Evolutionary conservation across 768 basidiomycete species (phyloP).

Genomic region (Tremella yokohamensis): DNA sequence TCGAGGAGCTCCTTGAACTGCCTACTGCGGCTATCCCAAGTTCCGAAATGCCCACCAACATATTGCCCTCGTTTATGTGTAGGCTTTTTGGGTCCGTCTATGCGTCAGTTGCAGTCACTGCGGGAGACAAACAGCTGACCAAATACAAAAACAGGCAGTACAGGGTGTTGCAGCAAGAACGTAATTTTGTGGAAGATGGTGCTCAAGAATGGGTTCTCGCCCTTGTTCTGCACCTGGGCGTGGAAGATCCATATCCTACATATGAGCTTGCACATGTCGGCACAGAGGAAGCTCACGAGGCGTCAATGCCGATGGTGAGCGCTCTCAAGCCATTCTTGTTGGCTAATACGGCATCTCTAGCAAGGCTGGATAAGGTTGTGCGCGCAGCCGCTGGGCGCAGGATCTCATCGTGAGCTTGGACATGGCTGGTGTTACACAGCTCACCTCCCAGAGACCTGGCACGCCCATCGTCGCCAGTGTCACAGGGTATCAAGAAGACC

Average conservation of each 20-base stretch:
- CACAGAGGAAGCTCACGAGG: slow-evolving; percentile 48
- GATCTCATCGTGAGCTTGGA: slow-evolving; percentile 51
- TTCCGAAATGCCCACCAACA: slow-evolving; percentile 43
- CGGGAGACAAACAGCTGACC: slow-evolving; percentile 52
- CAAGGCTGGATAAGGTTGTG: slow-evolving; percentile 72
- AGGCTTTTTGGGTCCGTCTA: slow-evolving; percentile 74
- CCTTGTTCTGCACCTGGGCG: slow-evolving; percentile 53
- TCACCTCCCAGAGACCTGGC: slow-evolving; percentile 53
- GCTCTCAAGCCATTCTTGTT: slow-evolving; percentile 67
- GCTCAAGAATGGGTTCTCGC: slow-evolving; percentile 80
- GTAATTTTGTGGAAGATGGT: slow-evolving; percentile 83
- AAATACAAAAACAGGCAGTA: slow-evolving; percentile 86
- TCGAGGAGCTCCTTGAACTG: slow-evolving; percentile 52
- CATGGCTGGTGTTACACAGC: slow-evolving; percentile 5
- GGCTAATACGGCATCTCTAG: slow-evolving; percentile 71
- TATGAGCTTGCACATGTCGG: neutral
- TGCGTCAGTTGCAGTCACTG: neutral
- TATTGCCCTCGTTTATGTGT: slow-evolving; percentile 64
- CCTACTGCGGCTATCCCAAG: slow-evolving; percentile 39
- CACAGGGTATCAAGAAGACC: neutral
- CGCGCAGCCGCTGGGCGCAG: slow-evolving; percentile 67
- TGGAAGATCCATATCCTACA: slow-evolving; percentile 57
- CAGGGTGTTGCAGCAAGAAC: slow-evolving; percentile 65
- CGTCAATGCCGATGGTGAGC: slow-evolving; percentile 80
- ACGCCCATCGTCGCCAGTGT: slow-evolving; percentile 48